Evolutionary conservation across 164 flowering plant species (phyloP).

Genomic region (Magnolia changhungtana): DNA sequence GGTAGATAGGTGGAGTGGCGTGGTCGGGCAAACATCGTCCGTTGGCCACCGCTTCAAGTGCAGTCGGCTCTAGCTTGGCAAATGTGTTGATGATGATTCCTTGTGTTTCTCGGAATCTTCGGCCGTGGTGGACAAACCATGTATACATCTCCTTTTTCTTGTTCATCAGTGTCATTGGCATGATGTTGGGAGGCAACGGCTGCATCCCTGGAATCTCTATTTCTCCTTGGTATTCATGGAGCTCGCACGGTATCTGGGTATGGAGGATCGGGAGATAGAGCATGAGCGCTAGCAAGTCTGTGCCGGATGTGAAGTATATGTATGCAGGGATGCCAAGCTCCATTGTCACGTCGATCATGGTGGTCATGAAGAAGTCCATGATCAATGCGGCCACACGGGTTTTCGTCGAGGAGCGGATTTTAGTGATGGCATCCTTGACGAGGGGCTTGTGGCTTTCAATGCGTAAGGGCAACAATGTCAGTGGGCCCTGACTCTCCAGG

Average conservation of each 20-base stretch:
- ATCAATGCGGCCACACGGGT: constrained; percentile 5
- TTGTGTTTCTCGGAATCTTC: neutral
- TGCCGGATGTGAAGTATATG: constrained; percentile 9
- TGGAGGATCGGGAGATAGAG: constrained; percentile 14
- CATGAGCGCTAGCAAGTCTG: constrained; percentile 7
- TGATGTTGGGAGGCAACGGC: constrained; percentile 7
- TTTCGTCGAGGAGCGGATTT: neutral
- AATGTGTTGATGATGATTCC: constrained; percentile 17
- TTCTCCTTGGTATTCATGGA: constrained; percentile 1
- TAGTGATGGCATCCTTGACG: neutral
- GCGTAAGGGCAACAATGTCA: neutral
- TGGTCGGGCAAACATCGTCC: neutral
- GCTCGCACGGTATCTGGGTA: neutral
- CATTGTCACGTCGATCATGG: constrained; percentile 5
- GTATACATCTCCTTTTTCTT: neutral
- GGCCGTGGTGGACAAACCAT: constrained; percentile 7
- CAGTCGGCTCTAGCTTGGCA: neutral
- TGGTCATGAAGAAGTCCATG: constrained; percentile 9
- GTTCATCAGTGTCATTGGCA: constrained; percentile 3
- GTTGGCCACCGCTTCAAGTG: neutral
- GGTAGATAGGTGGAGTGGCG: constrained; percentile 26
- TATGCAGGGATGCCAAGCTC: constrained; percentile 14
- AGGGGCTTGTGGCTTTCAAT: neutral
- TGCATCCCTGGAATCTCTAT: constrained; percentile 10
- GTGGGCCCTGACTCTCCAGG: neutral